Percentiles rank a stretch among this genome's conserved stretches.
phyloP scores from a whole-genome alignment of 352 stramenopile genomes.

The Phytophthora idaei region DNA sequence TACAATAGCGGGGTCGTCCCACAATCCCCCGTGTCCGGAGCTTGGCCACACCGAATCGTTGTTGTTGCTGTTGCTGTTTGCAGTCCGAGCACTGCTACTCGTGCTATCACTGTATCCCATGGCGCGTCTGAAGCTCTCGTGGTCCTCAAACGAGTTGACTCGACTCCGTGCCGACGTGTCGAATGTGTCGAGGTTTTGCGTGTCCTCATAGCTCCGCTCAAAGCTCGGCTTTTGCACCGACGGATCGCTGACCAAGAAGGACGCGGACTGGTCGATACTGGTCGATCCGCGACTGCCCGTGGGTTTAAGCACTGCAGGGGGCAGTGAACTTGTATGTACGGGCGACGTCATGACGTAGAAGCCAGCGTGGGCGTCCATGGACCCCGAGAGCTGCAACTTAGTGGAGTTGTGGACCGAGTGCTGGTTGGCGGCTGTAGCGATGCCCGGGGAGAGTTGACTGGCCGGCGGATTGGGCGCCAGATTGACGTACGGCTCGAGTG shows the following conservation, averaged over 20 bases:
- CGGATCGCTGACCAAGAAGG: conserved; percentile 19
- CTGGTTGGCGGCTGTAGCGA: conserved; percentile 27
- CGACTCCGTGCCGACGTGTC: conserved; percentile 32
- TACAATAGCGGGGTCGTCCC: conserved; percentile 54
- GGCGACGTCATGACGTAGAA: conserved; percentile 48
- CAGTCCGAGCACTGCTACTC: conserved; percentile 17
- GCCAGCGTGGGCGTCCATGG: conserved; percentile 20
- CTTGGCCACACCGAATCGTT: conserved; percentile 26
- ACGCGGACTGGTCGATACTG: conserved; percentile 12
- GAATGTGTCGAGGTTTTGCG: conserved; percentile 24
- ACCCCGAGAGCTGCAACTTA: conserved; percentile 12
- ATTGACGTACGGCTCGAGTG: conserved; percentile 41
- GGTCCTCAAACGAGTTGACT: conserved; percentile 33
- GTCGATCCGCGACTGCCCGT: conserved; percentile 11
- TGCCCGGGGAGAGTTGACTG: conserved; percentile 32
- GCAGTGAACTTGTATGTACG: conserved; percentile 5
- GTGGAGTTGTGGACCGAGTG: conserved; percentile 3
- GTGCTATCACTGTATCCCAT: conserved; percentile 35
- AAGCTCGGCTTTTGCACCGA: conserved; percentile 14
- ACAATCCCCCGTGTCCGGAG: conserved; percentile 36
- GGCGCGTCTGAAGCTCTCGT: conserved; percentile 31
- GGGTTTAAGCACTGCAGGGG: conserved; percentile 21
- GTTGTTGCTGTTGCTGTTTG: conserved; percentile 32
- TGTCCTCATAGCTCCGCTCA: conserved; percentile 17
- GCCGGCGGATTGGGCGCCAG: conserved; percentile 30